Evolutionary conservation across 768 basidiomycete species (phyloP).

Genomic region (Calocybe gangraenosa): DNA sequence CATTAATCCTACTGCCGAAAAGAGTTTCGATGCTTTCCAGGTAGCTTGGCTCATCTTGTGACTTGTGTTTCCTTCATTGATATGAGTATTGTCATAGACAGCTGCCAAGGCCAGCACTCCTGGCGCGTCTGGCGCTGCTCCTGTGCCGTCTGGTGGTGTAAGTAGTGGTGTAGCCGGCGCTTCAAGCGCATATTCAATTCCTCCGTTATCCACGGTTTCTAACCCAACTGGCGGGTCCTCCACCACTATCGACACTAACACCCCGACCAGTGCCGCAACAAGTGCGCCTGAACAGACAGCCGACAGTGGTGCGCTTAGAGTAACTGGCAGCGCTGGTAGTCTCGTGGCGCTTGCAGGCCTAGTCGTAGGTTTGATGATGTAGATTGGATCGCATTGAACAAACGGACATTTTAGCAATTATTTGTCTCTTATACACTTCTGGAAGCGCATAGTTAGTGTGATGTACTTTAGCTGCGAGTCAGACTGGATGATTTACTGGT

Average conservation of each 20-base stretch:
- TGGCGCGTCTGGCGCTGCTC: neutral
- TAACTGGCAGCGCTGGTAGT: slow-evolving; percentile 30
- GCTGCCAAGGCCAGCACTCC: slow-evolving; percentile 13
- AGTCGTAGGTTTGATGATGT: slow-evolving; percentile 29
- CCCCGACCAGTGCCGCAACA: neutral
- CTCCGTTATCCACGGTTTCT: no score
- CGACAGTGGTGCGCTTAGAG: slow-evolving; percentile 16
- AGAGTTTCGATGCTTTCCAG: slow-evolving; percentile 47
- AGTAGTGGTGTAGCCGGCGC: no score
- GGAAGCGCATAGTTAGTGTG: neutral
- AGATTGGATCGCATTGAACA: neutral
- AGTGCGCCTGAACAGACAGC: neutral
- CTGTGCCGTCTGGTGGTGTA: no score
- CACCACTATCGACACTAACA: neutral
- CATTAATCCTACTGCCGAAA: slow-evolving; percentile 44
- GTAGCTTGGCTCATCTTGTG: slow-evolving; percentile 13
- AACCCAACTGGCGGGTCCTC: neutral
- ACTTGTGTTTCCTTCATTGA: no score
- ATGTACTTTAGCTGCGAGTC: neutral
- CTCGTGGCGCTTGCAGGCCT: slow-evolving; percentile 28
- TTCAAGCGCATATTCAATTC: no score
- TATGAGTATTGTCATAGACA: no score
- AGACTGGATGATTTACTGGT: slow-evolving; percentile 6
- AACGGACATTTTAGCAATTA: neutral
- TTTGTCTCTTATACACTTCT: neutral